Conservation (phyloP, 768 basidiomycete species). For the Kwoniella heveanensis region DNA sequence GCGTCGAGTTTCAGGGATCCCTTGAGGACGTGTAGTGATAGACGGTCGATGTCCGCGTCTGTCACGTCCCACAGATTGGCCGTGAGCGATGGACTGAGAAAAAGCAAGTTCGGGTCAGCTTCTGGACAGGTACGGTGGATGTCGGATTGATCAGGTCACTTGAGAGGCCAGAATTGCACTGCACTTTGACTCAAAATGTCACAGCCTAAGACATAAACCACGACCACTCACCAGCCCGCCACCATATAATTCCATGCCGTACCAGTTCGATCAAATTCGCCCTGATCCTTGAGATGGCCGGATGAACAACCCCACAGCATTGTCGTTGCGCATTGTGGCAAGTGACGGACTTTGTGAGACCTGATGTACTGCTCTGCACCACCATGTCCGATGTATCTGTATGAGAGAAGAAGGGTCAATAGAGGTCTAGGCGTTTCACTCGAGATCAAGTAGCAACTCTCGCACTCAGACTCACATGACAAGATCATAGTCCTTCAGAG, state of each 20-base stretch:
- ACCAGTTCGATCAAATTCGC: constrained; percentile 88
- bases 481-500: constrained; percentile 73
- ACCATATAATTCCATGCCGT: constrained; percentile 95
- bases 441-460: background rate
- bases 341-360: constrained; percentile 77
- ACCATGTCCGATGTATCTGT: constrained; percentile 94
- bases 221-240: constrained; percentile 81
- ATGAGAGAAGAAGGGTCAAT: background rate
- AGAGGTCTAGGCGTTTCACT: background rate
- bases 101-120: background rate
- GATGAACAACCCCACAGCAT: constrained; percentile 99
- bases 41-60: constrained; percentile 92
- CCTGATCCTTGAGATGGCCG: constrained; percentile 81
- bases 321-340: constrained; percentile 83
- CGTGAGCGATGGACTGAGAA: constrained; percentile 77
- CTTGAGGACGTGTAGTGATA: constrained; percentile 80
- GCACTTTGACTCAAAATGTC: too few species aligned
- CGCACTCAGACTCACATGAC: constrained; percentile 96
- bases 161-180: too few species aligned
- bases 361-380: constrained; percentile 93
- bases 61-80: constrained; percentile 99
- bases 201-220: too few species aligned
- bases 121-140: background rate
- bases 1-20: constrained; percentile 62
- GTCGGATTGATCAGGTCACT: too few species aligned